Evolutionary conservation across 2,329 filamentous ascomycete genomes (phyloP), one percentile per base, ranked within the genome.

Genomic region (Ophiostoma montium): DNA sequence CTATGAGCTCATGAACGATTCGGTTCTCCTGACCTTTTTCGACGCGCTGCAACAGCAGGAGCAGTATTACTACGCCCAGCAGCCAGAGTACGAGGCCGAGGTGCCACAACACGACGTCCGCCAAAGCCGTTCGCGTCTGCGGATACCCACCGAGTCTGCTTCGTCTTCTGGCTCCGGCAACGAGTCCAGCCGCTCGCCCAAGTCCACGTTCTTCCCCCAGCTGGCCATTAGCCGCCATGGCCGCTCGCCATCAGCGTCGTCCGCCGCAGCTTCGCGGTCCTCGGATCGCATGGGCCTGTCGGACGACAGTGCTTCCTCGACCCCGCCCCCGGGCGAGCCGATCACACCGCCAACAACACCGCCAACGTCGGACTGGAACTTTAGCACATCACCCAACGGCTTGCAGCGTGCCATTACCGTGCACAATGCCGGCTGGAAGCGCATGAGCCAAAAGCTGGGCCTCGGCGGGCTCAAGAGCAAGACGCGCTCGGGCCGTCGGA

Each of bases 1-100:
- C 36, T 89, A 90, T 63, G 92, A 96, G 57, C 71, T 98, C 50
- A 96, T 98, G 89, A 94, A 95, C 59, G 92, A 96, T 62, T 95
- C 89, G 3, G 86, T 96, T 0, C 72, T 96, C 47, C 81, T 95
- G 1, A 89, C 90, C 0, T 98, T 96, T 61, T 73, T 96, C 48
- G 90, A 95, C 54, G 76, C 74, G 0, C 66, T 75, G 30, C 48
- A 50, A 2, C 48, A 50, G 2, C 38, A 48, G 35, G 39, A 48
- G 13, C 30, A 46, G 33, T 27, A 27, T 8, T 31, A 39, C 44
- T 11, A 31, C 39, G 27, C 35, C 47, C 51, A 57, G 47, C 65
- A 63, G 11, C 23, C 16, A 8, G 18, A 16, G 15, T 38, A 23
- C 18, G 50, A 47, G 10, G 31, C 9, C 35, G 36, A 48, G 12